Base-by-base conservation (phyloP, 352 stramenopile species). In the Nothophytophthora sp. region DNA sequence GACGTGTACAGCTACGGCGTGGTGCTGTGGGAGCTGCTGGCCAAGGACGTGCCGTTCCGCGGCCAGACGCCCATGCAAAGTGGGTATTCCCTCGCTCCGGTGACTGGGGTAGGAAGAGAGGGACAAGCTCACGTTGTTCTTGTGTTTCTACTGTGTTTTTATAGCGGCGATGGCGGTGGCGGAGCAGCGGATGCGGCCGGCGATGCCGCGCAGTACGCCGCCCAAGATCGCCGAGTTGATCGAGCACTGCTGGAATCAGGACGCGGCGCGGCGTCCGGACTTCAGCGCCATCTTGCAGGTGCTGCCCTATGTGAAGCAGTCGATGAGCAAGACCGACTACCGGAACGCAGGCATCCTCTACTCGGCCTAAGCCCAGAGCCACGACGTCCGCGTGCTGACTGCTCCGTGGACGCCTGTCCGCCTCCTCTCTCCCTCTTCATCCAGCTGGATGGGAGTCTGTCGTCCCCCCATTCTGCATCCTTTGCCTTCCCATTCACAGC, bases 1-100 rank as follows among this genome's bases (percentile, higher is more conserved):
- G 91, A 97, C 68, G 87, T 98, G 7, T 97, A 96, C 65, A 96
- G 84, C 37, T 97, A 87, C 59, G 89, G 67, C 5, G 75, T 92
- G 3, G 72, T 86, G 20, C 27, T 88, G 35, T 88, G 73, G 72
- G 73, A 92, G 46, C 61, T 90, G 51, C 64, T 88, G 41, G 50
- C 70, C 15, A 78, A 70, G 37, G 73, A 87, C 30, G 59, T 84
- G 48, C 78, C 78, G 15, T 90, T 86, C 49, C 73, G 56, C 48
- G 73, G 67, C 20, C 44, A 86, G 45, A 85, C 75, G 0, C 75
- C 78, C 3, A 87, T 87, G 46, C 75, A 90, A 33, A 68, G 57
- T 66, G 46, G 27, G 46, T 37, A 59, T 40, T n/a, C 46, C 59
- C 18, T 42, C 18, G n/a, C n/a, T n/a, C n/a, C 9, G 11, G 19